Conservation (phyloP, 441 rosid species). For the Kokia cookei region DNA sequence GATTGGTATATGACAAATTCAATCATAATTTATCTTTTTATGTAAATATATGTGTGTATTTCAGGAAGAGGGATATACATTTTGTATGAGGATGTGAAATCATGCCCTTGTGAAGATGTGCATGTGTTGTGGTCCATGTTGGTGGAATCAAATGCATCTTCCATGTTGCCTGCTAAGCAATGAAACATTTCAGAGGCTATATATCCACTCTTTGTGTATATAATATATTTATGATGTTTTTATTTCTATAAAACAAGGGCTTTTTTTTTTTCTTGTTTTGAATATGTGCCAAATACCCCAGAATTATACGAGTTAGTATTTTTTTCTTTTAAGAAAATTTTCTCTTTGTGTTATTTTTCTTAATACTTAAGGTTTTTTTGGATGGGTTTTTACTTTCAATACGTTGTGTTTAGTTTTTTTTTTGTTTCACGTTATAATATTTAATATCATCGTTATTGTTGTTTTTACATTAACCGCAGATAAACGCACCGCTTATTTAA, state of each 20-base stretch:
- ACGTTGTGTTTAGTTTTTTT: too few relatives aligned
- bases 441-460: too few relatives aligned
- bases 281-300: too few relatives aligned
- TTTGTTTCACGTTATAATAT: too few relatives aligned
- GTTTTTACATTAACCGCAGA: too few relatives aligned
- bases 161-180: constrained; percentile 47
- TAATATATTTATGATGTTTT: constrained; percentile 34
- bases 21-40: background rate
- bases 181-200: background rate
- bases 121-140: constrained; percentile 89
- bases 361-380: too few relatives aligned
- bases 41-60: background rate
- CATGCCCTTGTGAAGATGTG: constrained; percentile 88
- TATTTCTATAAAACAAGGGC: background rate
- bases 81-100: constrained; percentile 84
- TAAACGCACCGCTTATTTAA: too few relatives aligned
- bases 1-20: background rate
- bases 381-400: too few relatives aligned
- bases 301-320: too few relatives aligned
- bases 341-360: too few relatives aligned
- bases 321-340: too few relatives aligned
- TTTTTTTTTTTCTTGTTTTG: background rate
- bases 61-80: constrained; percentile 94
- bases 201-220: constrained; percentile 19
- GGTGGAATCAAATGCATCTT: constrained; percentile 63